phyloP scores from a whole-genome alignment of 441 rosid genomes.

The Omphalea diandra region DNA sequence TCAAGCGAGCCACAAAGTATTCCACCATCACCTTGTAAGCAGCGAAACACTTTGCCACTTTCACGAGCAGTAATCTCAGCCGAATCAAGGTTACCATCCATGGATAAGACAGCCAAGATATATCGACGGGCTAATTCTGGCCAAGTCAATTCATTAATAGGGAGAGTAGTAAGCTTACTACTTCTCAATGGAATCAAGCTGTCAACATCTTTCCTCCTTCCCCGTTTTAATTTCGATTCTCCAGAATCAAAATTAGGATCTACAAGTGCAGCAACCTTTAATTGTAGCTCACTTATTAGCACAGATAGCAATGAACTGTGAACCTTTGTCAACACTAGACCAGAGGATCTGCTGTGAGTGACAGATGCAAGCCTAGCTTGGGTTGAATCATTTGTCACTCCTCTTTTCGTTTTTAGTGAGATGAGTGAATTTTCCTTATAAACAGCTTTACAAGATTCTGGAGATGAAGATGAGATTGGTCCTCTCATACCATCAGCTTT shows the following conservation, averaged over 20 bases:
- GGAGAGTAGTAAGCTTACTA: slow-evolving; percentile 73
- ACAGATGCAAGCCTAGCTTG: slow-evolving; percentile 37
- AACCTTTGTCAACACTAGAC: slow-evolving; percentile 58
- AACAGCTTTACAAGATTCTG: slow-evolving; percentile 31
- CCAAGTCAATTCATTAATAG: slow-evolving; percentile 93
- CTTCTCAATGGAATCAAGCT: slow-evolving; percentile 54
- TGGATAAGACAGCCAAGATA: slow-evolving; percentile 68
- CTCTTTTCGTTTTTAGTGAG: slow-evolving; percentile 44
- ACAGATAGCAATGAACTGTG: slow-evolving; percentile 70
- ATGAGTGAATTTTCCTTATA: slow-evolving; percentile 37
- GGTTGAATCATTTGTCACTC: slow-evolving; percentile 39
- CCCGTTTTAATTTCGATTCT: slow-evolving; percentile 76
- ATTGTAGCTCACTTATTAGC: slow-evolving; percentile 82
- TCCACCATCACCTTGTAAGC: slow-evolving; percentile 99
- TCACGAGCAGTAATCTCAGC: slow-evolving; percentile 81
- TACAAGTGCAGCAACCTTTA: slow-evolving; percentile 84
- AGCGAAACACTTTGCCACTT: slow-evolving; percentile 83
- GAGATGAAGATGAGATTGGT: slow-evolving; percentile 30
- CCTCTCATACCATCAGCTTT: slow-evolving; percentile 33
- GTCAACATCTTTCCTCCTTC: slow-evolving; percentile 83
- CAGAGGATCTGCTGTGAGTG: slow-evolving; percentile 41
- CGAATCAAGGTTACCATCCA: slow-evolving; percentile 93
- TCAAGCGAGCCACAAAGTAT: slow-evolving; percentile 91
- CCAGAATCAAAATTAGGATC: slow-evolving; percentile 93
- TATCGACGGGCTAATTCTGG: slow-evolving; percentile 95